These are phyloP conservation scores for Clitoria ternatea DNA, from an alignment of 306 rosid genomes.

Conservation along the genomic window DNA sequence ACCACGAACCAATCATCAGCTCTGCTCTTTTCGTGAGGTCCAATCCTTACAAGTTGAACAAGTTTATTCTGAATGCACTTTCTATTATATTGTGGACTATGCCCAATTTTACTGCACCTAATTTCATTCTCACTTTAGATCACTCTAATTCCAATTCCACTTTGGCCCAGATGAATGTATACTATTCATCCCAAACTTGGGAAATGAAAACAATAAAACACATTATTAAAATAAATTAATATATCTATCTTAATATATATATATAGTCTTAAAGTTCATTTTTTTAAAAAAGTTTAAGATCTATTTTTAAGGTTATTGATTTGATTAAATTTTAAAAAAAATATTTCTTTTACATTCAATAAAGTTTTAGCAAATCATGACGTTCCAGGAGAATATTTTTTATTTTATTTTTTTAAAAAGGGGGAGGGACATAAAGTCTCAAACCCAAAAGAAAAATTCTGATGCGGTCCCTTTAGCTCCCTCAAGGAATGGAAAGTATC, in stretches of 20 bases:
- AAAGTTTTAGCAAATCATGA: slow-evolving; percentile 10
- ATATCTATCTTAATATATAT: too few relatives aligned
- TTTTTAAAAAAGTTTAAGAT: too few relatives aligned
- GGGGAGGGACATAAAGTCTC: background rate
- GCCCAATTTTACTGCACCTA: background rate
- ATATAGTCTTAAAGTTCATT: too few relatives aligned
- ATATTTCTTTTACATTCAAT: slow-evolving; percentile 4
- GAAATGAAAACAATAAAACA: too few relatives aligned
- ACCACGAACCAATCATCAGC: background rate
- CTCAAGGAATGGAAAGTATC: background rate
- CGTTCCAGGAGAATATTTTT: slow-evolving; percentile 5
- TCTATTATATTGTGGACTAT: background rate
- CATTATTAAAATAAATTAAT: too few relatives aligned
- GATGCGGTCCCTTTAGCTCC: background rate
- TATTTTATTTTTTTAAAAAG: background rate
- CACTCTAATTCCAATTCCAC: too few relatives aligned
- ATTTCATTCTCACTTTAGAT: too few relatives aligned
- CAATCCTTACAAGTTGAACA: slow-evolving; percentile 46
- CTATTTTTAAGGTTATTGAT: too few relatives aligned
- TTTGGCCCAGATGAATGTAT: too few relatives aligned
- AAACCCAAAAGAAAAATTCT: slow-evolving; percentile 27
- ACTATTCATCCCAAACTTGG: too few relatives aligned
- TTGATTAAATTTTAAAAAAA: too few relatives aligned
- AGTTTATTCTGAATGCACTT: background rate
- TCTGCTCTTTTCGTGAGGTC: slow-evolving; percentile 20